Base-by-base conservation (phyloP, 176 grass and related monocot genomes). In the Pontederia paniculata region DNA sequence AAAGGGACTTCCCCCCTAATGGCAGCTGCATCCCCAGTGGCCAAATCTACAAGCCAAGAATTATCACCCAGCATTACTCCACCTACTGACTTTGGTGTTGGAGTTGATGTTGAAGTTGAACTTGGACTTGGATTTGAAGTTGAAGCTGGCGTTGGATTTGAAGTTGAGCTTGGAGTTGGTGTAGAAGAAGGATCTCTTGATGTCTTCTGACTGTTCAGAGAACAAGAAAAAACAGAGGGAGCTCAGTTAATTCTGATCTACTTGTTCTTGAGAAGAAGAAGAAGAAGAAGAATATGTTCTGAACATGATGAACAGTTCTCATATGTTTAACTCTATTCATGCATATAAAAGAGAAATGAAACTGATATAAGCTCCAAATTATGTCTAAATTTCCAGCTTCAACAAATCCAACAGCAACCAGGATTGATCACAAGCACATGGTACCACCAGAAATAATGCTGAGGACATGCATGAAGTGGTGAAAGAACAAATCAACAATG, bases 41-140 rank as follows among this genome's bases (percentile, higher is more conserved):
- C 67, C 19, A 70, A 28, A 22, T 44, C 48, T 70, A 54, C 67
- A 31, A 70, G 54, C 67, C 67, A 70, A 18, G 67, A 57, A 15
- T 70, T 14, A 21, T 58, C 44, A 31, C 57, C 67, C 67, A 48
- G 19, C 21, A 45, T 49, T 15, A 58, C 42, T n/a, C 44, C 67
- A 12, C 42, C 42, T 9, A 15, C 42, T 16, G 42, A 16, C 47
- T 17, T 14, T 2, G 67, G 44, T 31, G 44, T 57, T 1, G 67
- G 22, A 12, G 62, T 51, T 25, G 46, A 14, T 15, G 61, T 23
- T 8, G 45, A 11, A 9, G 11, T 23, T 28, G 54, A 10, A 12
- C 23, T 51, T 16, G 47, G 17, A 23, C 44, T 25, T 8, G 45
- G 9, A 19, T 23, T 12, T 57, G 54, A 10, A 12, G 63, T 66